These are phyloP conservation scores for Tolypocladium album DNA, from an alignment of 2,329 filamentous ascomycete genomes.

Conservation along the genomic window DNA sequence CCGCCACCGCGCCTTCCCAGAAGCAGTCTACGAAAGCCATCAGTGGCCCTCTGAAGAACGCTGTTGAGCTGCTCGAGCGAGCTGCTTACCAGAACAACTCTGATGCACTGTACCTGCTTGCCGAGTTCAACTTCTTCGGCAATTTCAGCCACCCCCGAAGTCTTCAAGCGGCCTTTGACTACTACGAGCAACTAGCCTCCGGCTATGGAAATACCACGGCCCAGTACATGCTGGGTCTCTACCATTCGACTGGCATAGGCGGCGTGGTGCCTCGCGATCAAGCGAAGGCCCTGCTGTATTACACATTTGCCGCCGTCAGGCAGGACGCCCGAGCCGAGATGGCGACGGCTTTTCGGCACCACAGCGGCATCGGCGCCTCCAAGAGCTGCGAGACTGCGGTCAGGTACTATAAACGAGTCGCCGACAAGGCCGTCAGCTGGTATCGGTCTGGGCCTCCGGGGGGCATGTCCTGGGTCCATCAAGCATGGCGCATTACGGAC, in stretches of 20 bases:
- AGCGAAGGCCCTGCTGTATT: slow-evolving; percentile 84
- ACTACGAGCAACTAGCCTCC: slow-evolving; percentile 70
- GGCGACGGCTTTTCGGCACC: slow-evolving; percentile 81
- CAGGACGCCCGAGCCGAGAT: slow-evolving; percentile 84
- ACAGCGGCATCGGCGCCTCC: slow-evolving; percentile 73
- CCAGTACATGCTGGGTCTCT: slow-evolving; percentile 90
- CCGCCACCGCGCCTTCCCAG: slow-evolving; percentile 33
- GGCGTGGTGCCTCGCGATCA: slow-evolving; percentile 74
- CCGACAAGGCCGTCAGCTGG: slow-evolving; percentile 84
- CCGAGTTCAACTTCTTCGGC: slow-evolving; percentile 93
- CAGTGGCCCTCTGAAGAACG: slow-evolving; percentile 35
- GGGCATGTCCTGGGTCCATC: slow-evolving; percentile 64
- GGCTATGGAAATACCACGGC: slow-evolving; percentile 80
- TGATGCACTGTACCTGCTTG: slow-evolving; percentile 81
- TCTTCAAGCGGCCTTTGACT: slow-evolving; percentile 65
- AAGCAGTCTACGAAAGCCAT: slow-evolving; percentile 18
- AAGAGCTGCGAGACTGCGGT: slow-evolving; percentile 78
- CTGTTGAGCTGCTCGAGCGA: slow-evolving; percentile 40
- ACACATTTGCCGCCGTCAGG: slow-evolving; percentile 81
- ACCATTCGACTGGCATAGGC: slow-evolving; percentile 89
- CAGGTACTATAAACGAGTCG: slow-evolving; percentile 84
- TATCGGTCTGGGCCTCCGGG: slow-evolving; percentile 85
- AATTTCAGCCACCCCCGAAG: slow-evolving; percentile 83
- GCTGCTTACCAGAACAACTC: slow-evolving; percentile 50
- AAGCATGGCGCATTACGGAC: slow-evolving; percentile 80